A percentile compares a stretch with the other conserved stretches of the same genome.
Conservation (phyloP, 257 asterid genomes). For the Galeopsis tetrahit region DNA sequence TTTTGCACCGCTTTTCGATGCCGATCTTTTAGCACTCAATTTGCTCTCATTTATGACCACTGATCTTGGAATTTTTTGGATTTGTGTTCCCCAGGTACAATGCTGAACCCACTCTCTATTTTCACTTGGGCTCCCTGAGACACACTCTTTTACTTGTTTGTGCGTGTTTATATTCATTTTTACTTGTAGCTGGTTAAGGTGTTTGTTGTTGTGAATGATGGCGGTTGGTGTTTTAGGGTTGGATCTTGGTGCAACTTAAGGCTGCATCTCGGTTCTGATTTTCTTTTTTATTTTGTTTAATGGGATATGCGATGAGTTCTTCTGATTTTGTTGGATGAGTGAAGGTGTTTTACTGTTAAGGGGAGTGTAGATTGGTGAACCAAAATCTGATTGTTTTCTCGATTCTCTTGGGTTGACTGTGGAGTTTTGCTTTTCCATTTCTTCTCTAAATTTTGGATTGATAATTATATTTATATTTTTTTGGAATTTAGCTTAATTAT, state of each 20-base stretch:
- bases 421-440: neutral
- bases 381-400: neutral
- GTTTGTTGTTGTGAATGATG: constrained; percentile 28
- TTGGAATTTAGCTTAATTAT: constrained; percentile 11
- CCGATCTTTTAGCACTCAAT: constrained; percentile 19
- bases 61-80: constrained; percentile 40
- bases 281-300: constrained; percentile 2
- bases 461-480: neutral
- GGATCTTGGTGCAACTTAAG: constrained; percentile 36
- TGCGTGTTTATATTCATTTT: constrained; percentile 29
- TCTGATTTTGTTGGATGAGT: constrained; percentile 27
- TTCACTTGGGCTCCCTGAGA: neutral
- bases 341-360: constrained; percentile 11
- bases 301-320: constrained; percentile 19
- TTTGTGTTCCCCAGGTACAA: constrained; percentile 42
- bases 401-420: neutral
- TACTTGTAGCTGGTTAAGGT: constrained; percentile 27
- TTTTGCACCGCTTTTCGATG: constrained; percentile 10
- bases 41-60: constrained; percentile 30
- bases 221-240: constrained; percentile 25
- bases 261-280: constrained; percentile 37
- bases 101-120: constrained; percentile 10
- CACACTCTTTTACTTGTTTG: constrained; percentile 27
- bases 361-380: constrained; percentile 13
- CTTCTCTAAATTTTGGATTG: constrained; percentile 2